Evolutionary conservation across 2,329 filamentous ascomycete species (phyloP).

Genomic region (Cryphonectria parasitica): DNA sequence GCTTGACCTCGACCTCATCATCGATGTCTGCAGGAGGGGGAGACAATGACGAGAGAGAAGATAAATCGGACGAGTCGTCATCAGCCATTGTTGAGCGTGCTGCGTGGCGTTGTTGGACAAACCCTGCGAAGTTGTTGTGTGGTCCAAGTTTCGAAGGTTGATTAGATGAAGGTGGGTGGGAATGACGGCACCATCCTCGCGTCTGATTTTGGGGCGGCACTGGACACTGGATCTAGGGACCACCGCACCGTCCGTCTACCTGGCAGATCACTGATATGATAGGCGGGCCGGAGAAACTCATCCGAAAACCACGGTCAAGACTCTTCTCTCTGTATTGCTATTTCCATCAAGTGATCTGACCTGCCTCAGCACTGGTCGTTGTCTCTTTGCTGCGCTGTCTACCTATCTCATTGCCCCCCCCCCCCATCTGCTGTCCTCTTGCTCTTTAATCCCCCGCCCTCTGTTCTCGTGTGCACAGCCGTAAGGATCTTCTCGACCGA

Average conservation of each 20-base stretch:
- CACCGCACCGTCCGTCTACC: slow-evolving; percentile 10
- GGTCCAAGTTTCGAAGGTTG: slow-evolving; percentile 28
- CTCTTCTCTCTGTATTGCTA: slow-evolving; percentile 2
- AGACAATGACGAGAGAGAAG: slow-evolving; percentile 53
- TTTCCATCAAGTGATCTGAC: slow-evolving; percentile 1
- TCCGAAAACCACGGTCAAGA: slow-evolving; percentile 8
- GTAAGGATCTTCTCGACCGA: neutral
- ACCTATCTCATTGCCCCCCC: neutral
- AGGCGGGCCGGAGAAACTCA: slow-evolving; percentile 10
- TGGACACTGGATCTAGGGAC: neutral
- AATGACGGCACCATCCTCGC: slow-evolving; percentile 16
- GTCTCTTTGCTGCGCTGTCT: slow-evolving; percentile 2
- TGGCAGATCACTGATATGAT: slow-evolving; percentile 17
- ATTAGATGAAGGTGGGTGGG: slow-evolving; percentile 31
- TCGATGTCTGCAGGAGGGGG: slow-evolving; percentile 57
- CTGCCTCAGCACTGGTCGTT: neutral
- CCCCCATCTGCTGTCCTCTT: neutral
- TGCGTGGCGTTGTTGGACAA: slow-evolving; percentile 17
- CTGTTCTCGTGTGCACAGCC: neutral
- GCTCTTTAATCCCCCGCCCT: neutral
- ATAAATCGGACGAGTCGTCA: slow-evolving; percentile 67
- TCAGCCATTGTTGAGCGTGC: slow-evolving; percentile 53
- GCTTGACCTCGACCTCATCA: slow-evolving; percentile 53
- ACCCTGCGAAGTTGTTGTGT: slow-evolving; percentile 30
- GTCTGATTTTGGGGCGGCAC: slow-evolving; percentile 1